Base-by-base conservation (phyloP, 164 flowering plant genomes). In the Akebia trifoliata region DNA sequence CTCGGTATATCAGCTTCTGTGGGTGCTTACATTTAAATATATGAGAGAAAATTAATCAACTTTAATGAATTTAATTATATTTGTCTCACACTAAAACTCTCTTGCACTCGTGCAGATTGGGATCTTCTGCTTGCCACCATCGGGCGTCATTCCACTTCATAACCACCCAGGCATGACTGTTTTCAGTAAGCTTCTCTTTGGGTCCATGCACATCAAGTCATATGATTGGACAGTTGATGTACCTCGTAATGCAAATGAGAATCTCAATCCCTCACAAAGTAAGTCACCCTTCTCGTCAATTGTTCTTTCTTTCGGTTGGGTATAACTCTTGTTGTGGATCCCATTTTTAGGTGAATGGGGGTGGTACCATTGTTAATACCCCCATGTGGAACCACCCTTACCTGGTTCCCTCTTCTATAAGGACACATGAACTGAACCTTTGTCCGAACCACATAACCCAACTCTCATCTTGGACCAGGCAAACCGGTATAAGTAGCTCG, bases 121-220 rank as follows among this genome's bases (percentile, higher is more conserved):
- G 31, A 84, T 88, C 43, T 88, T 85, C 68, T 88, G 90, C 70
- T 73, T 88, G 81, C 96, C 96, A 8, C 88, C 84, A 6, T 71
- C 81, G 15, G 90, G 75, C 59, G 82, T 85, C 59, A 71, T 88
- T 59, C 93, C 93, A 0, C 93, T 88, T 38, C 96, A 88, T 47
- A 84, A 88, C 59, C 96, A 88, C 65, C 96, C 93, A 20, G 88
- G 81, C 36, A 88, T 88, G 96, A 88, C 96, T 0, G 96, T 88
- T 48, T 86, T 88, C 67, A 76, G 93, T 60, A 88, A 88, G 78
- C 80, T 88, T 39, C 78, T 88, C 1, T 82, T 86, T 54, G 96
- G 96, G 17, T 75, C 88, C 2, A 86, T 88, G 96, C 90, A 84
- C 68, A 82, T 88, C 75, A 82, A 84, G 57, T 74, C 96, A 14